Base-by-base conservation (phyloP, 202 grass and related monocot species). In the Digitaria exilis region DNA sequence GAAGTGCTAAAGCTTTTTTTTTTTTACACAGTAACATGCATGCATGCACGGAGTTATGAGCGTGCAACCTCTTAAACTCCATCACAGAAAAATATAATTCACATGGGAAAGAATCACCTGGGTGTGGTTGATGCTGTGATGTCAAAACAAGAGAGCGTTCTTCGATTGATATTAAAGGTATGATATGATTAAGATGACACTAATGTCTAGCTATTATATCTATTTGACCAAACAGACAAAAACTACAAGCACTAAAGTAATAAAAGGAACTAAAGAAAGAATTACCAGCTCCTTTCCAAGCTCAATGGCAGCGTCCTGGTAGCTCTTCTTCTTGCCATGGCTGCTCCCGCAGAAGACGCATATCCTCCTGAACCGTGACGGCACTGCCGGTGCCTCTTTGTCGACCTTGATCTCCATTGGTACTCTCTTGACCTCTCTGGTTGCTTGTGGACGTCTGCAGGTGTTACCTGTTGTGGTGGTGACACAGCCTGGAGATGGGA, bases 291-390 rank as follows among this genome's bases (percentile, higher is more conserved):
- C 89, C 4, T 85, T 71, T n/a, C 89, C 89, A 29, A 91, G 89
- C 61, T 91, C 84, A 74, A 87, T 72, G 48, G 89, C 89, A 52
- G 85, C 85, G 44, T 91, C 89, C 74, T 87, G 89, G 85, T 91
- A 91, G 85, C 69, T 88, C 73, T 84, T 75, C 69, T 86, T 91
- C 80, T 91, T 91, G 59, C 89, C 89, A 63, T 78, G 83, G 81
- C 89, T 91, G 81, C 89, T 91, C 6, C 89, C 85, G 9, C 89
- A 91, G 59, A 91, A 91, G 31, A 91, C 89, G 42, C 89, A 91
- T 58, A 91, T 79, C 81, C 85, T 87, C 69, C 67, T 81, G 85
- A 91, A 91, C 69, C 86, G 81, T 26, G 86, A 88, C 3, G 63
- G 70, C 46, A 50, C 25, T 71, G 55, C 60, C 30, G n/a, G 19